Base-by-base conservation (phyloP, 345 rosid genomes). In the Populus pruinosa region DNA sequence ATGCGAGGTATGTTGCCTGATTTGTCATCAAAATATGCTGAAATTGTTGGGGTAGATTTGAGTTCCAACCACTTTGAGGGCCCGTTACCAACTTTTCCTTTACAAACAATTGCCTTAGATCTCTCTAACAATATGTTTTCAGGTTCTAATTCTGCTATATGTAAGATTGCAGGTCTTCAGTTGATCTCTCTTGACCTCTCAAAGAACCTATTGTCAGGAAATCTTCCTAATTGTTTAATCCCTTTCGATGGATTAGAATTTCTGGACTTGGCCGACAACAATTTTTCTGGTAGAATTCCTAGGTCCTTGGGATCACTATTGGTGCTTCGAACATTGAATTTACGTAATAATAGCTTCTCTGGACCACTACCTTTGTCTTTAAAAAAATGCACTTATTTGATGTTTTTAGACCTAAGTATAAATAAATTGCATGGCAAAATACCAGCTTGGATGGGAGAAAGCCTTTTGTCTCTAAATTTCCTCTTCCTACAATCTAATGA, bases 1-100 rank as follows among this genome's bases (percentile, higher is more conserved):
- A 50, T 86, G 27, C 59, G 66, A 18, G 90, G 86, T 2, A 23
- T 9, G 33, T 39, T 88, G 1, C 80, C 87, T 25, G 44, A 78
- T 29, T 31, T 75, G 18, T 55, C 67, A 7, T 59, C 11, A 8
- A 73, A 67, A 2, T 47, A 39, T 39, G 2, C 43, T 23, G 10
- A 8, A 39, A 44, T 25, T 11, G 53, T 68, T 0, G 53, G 55
- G 18, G 12, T 86, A 2, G 73, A 85, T 73, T 44, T 77, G 56
- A 74, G 83, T 67, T 80, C 64, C 10, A 77, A 83, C 18, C 43
- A 43, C 7, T 80, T 83, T 49, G 53, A 38, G 12, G 86, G 83
- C 53, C 41, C 31, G 16, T 18, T 83, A 56, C 86, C 83, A 10
- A 3, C 5, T 8, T 25, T 83, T 17, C 73, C 81, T 4, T n/a